phyloP scores from a whole-genome alignment of 768 basidiomycete genomes.

The Ephemerocybe angulata region DNA sequence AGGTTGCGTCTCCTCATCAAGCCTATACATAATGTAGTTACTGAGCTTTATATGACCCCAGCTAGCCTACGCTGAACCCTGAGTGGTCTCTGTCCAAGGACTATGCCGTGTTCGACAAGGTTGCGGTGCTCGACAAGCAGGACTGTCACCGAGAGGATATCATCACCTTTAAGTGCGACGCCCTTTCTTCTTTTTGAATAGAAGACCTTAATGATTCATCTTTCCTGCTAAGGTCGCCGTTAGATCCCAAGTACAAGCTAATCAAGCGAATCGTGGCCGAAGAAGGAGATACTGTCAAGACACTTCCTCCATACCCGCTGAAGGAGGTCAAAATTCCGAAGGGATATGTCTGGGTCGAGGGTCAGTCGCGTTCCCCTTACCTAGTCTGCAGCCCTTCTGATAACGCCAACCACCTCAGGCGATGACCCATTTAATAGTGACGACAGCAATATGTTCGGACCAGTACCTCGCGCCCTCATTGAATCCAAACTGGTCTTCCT shows the following conservation, averaged over 20 bases:
- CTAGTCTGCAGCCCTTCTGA: not conserved
- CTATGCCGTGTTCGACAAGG: conserved; percentile 59
- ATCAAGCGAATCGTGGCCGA: conserved; percentile 67
- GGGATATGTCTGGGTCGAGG: conserved; percentile 77
- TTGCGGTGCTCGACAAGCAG: conserved; percentile 33
- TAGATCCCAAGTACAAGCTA: conserved; percentile 46
- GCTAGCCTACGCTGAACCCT: conserved; percentile 71
- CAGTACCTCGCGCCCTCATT: conserved; percentile 48
- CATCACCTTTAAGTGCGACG: conserved; percentile 51
- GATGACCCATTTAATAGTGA: conserved; percentile 65
- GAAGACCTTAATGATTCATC: not conserved
- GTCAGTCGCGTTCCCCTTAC: conserved; percentile 26
- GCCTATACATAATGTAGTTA: not conserved
- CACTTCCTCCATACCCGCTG: conserved; percentile 66
- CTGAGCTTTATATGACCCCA: conserved; percentile 8
- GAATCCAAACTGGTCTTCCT: conserved; percentile 48
- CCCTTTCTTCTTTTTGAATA: not conserved
- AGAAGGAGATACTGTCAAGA: conserved; percentile 60
- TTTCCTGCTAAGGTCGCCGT: conserved; percentile 48
- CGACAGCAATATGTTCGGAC: conserved; percentile 72
- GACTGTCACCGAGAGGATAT: conserved; percentile 56
- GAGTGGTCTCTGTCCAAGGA: conserved; percentile 61
- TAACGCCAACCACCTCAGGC: conserved; percentile 32
- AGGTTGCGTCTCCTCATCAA: conserved; percentile 38
- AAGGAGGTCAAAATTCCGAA: conserved; percentile 49